Conservation (phyloP, 345 rosid species). For the Reutealis trisperma region DNA sequence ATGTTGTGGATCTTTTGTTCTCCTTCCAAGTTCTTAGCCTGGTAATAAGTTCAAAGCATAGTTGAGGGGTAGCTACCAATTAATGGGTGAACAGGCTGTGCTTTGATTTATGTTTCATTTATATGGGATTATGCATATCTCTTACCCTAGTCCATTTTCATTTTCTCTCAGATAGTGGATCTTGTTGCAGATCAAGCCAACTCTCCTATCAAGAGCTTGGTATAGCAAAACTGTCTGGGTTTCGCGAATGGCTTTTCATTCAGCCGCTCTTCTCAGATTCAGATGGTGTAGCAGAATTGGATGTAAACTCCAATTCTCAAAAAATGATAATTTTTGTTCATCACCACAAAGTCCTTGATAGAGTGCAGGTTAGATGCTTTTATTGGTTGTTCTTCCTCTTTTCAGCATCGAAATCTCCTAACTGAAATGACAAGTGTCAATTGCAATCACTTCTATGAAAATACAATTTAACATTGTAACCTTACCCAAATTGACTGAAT, state of each 20-base stretch:
- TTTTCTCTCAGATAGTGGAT: conserved; percentile 45
- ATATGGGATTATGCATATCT: background rate
- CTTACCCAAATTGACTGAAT: background rate
- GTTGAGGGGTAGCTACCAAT: conserved; percentile 1
- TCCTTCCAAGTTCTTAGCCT: background rate
- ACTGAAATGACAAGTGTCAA: background rate
- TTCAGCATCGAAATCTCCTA: background rate
- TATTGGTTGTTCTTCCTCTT: background rate
- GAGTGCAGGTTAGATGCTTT: conserved; percentile 66
- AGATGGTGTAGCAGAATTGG: conserved; percentile 47
- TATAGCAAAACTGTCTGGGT: conserved; percentile 81
- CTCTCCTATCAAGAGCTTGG: conserved; percentile 90
- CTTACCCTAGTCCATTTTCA: background rate
- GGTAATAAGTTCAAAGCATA: background rate
- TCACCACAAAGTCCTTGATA: conserved; percentile 93
- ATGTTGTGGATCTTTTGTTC: background rate
- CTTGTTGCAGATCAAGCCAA: conserved; percentile 32
- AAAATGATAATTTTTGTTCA: conserved; percentile 95
- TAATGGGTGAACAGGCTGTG: conserved; percentile 1
- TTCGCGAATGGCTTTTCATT: conserved; percentile 83
- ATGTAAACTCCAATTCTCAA: conserved; percentile 41
- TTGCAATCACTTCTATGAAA: background rate
- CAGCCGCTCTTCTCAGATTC: conserved; percentile 61
- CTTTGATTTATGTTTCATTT: conserved; percentile 9
- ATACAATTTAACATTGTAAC: background rate